Evolutionary conservation across 306 rosid species (phyloP).

Genomic region (Fagus sylvatica): DNA sequence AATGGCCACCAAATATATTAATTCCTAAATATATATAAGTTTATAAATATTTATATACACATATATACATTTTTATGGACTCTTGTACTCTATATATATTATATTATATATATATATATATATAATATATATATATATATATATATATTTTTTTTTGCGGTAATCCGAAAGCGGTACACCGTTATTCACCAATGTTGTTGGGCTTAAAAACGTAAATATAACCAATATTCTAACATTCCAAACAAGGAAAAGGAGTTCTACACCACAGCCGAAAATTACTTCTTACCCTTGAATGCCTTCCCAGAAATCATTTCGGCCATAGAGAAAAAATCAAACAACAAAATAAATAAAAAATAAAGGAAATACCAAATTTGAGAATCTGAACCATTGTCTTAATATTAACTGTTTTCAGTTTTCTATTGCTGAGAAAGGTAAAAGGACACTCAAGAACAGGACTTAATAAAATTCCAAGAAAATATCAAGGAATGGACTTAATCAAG

Average conservation of each 20-base stretch:
- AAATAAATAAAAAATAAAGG: too few relatives aligned
- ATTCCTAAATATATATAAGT: too few relatives aligned
- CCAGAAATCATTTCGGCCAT: not conserved
- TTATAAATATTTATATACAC: too few relatives aligned
- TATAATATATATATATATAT: too few relatives aligned
- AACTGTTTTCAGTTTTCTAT: not conserved
- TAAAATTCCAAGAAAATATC: not conserved
- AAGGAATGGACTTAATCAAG: not conserved
- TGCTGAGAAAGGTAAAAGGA: not conserved
- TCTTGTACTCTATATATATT: too few relatives aligned
- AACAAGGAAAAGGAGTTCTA: not conserved
- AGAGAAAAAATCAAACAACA: not conserved
- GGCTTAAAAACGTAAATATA: too few relatives aligned
- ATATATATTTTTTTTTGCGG: too few relatives aligned
- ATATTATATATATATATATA: too few relatives aligned
- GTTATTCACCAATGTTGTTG: too few relatives aligned
- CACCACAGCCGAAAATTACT: not conserved
- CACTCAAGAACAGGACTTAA: not conserved
- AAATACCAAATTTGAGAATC: not conserved
- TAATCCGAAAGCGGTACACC: too few relatives aligned
- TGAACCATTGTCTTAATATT: not conserved
- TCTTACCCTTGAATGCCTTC: not conserved
- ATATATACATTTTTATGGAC: too few relatives aligned
- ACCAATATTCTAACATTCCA: too few relatives aligned
- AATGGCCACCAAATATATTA: not conserved